Evolutionary conservation across 805 yeast species (phyloP).

Genomic region (Blastobotrys attinorum): DNA sequence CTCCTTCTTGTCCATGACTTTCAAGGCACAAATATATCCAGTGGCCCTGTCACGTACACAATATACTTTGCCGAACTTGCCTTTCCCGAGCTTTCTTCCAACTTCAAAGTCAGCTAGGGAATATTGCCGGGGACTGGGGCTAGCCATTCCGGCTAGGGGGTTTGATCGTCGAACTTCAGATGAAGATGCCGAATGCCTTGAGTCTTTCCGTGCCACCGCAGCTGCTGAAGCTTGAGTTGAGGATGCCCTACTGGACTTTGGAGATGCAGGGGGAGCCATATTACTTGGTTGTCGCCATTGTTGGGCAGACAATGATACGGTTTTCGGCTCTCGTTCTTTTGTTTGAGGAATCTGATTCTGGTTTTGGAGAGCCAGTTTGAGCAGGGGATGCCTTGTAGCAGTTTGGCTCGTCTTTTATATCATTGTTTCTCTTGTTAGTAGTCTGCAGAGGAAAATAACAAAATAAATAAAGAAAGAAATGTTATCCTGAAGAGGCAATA

Average conservation of each 20-base stretch:
- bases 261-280: constrained; percentile 12
- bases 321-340: constrained; percentile 3
- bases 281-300: constrained; percentile 11
- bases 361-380: constrained; percentile 18
- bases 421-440: too few relatives aligned
- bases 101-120: constrained; percentile 67
- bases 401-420: too few relatives aligned
- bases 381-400: constrained; percentile 15
- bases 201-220: constrained; percentile 1
- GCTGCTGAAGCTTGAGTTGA: not conserved
- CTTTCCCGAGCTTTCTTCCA: constrained; percentile 83
- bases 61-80: constrained; percentile 88
- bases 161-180: constrained; percentile 13
- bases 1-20: constrained; percentile 83
- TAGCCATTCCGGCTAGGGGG: constrained; percentile 16
- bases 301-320: constrained; percentile 9
- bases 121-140: constrained; percentile 24
- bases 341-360: constrained; percentile 15
- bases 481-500: too few relatives aligned
- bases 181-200: constrained; percentile 3
- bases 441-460: too few relatives aligned
- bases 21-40: constrained; percentile 81
- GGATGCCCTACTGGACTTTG: too few relatives aligned
- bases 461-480: too few relatives aligned
- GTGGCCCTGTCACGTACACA: constrained; percentile 70